These are phyloP conservation scores for Gossypium bickii DNA, from an alignment of 345 rosid species.

Conservation along the genomic window DNA sequence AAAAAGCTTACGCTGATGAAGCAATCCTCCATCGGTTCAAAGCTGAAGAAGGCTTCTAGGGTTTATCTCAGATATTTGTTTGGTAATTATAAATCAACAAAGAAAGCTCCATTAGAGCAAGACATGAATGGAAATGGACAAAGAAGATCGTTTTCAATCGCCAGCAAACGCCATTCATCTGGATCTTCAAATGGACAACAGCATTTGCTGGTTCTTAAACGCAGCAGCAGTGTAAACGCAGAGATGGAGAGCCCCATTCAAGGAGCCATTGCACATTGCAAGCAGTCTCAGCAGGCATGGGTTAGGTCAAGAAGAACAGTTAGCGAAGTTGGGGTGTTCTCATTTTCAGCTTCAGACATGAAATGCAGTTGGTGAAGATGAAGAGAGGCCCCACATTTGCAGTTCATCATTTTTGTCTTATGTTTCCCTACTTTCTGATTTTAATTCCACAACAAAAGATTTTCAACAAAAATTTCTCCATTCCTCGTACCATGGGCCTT, in stretches of 20 bases:
- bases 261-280: slow-evolving; percentile 94
- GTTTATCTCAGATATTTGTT: slow-evolving; percentile 68
- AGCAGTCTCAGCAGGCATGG: slow-evolving; percentile 45
- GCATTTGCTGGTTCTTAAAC: slow-evolving; percentile 43
- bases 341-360: slow-evolving; percentile 47
- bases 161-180: slow-evolving; percentile 47
- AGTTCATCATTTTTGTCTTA: no score
- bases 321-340: slow-evolving; percentile 48
- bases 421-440: no score
- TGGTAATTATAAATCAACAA: slow-evolving; percentile 19
- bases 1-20: slow-evolving; percentile 43
- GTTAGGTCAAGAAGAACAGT: slow-evolving; percentile 38
- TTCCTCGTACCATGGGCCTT: no score
- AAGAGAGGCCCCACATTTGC: slow-evolving; percentile 47
- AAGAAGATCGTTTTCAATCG: slow-evolving; percentile 82
- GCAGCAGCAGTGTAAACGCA: slow-evolving; percentile 51
- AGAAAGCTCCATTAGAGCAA: slow-evolving; percentile 44
- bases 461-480: no score
- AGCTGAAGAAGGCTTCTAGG: slow-evolving; percentile 57
- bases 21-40: slow-evolving; percentile 29
- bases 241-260: slow-evolving; percentile 76
- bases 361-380: slow-evolving; percentile 38
- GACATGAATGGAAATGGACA: slow-evolving; percentile 29
- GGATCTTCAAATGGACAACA: slow-evolving; percentile 39
- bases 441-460: no score